Base-by-base conservation (phyloP, 2,329 filamentous ascomycete genomes). In the Metarhizium album region DNA sequence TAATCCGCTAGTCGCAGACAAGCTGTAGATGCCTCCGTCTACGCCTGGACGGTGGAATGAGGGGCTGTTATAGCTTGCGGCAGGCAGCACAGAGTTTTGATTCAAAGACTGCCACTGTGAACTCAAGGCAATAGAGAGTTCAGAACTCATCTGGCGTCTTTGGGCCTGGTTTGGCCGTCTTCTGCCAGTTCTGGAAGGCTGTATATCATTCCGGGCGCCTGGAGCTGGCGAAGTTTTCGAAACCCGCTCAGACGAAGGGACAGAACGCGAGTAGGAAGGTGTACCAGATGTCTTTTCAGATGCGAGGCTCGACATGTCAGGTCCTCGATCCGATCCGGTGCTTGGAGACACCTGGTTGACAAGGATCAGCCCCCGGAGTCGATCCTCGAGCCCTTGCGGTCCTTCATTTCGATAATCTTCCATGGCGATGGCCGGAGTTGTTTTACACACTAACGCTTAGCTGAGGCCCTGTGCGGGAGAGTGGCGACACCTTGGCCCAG, bases 91-190 rank as follows among this genome's bases (percentile, higher is more conserved):
- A 2, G 42, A 33, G 18, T 7, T 31, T 31, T 42, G 49, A 29
- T 38, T 18, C n/a, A 27, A 22, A 14, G 57, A 55, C 8, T 18
- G 33, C 45, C 33, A 46, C 38, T 46, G 70, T 13, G 71, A 63
- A 53, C 81, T 76, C 48, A 83, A 70, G 4, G 78, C 72, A 45
- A 83, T 75, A 0, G 76, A 73, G 18, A 82, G 58, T 55, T 83
- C 75, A 4, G 79, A 72, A 51, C 73, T 81, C 76, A 82, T 79
- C 58, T 83, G 78, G 22, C 80, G 74, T 46, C 80, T 72, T 57
- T 83, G 78, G 1, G 80, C 80, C 59, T 84, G 81, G 53, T 84
- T 84, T 2, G 56, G 58, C 60, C 20, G 57, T 47, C 42, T 57
- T 49, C 52, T 53, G 22, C 52, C 40, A 43, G 47, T 24, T 24